phyloP scores from a whole-genome alignment of 1,284 basidiomycete genomes.

The Boletus mariae region DNA sequence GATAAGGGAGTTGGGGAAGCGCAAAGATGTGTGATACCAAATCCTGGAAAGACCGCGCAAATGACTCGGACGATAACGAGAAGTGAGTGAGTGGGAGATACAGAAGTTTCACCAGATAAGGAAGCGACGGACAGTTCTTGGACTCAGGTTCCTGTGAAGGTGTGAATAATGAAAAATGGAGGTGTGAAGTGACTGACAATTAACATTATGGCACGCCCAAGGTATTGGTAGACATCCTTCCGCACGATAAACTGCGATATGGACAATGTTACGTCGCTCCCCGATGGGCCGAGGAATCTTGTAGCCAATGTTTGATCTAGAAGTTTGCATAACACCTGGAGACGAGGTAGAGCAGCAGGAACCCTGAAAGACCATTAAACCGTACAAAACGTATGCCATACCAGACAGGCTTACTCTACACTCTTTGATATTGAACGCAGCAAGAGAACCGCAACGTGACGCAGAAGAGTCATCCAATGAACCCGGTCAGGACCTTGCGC shows the following conservation, averaged over 20 bases:
- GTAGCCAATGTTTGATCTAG: slow-evolving; percentile 13
- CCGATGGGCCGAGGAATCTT: slow-evolving; percentile 10
- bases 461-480: slow-evolving; percentile 59
- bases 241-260: slow-evolving; percentile 19
- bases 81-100: slow-evolving; percentile 27
- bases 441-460: slow-evolving; percentile 45
- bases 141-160: slow-evolving; percentile 21
- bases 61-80: slow-evolving; percentile 32
- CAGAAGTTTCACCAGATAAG: slow-evolving; percentile 30
- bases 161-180: slow-evolving; percentile 2
- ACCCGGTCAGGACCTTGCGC: slow-evolving; percentile 35
- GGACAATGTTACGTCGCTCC: slow-evolving; percentile 9
- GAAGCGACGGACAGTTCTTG: slow-evolving; percentile 28
- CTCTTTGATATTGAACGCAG: slow-evolving; percentile 47
- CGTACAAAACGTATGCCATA: background rate
- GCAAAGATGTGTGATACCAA: slow-evolving; percentile 52
- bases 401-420: slow-evolving; percentile 41
- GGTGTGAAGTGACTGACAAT: slow-evolving; percentile 24
- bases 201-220: slow-evolving; percentile 16
- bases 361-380: slow-evolving; percentile 26
- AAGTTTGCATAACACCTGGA: slow-evolving; percentile 29
- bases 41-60: slow-evolving; percentile 33
- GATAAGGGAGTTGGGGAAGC: slow-evolving; percentile 65
- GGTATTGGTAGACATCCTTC: slow-evolving; percentile 17
- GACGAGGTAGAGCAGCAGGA: slow-evolving; percentile 20